Base-by-base conservation (phyloP, 2,329 filamentous ascomycete species). In the Colletotrichum cordylinicola region DNA sequence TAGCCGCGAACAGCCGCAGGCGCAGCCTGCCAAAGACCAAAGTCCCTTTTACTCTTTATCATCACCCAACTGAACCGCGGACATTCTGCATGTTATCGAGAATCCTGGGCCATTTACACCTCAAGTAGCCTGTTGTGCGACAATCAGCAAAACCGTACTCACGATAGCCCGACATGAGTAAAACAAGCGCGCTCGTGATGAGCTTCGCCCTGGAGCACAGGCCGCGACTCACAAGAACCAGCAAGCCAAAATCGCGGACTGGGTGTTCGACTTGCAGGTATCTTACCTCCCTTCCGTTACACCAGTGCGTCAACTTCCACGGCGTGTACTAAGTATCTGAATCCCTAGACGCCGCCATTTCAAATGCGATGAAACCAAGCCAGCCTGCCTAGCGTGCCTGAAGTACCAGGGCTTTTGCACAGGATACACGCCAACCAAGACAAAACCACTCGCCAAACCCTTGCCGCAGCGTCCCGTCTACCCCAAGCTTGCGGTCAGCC, bases 201-300 rank as follows among this genome's bases (percentile, higher is more conserved):
- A 67, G 37, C 13, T 67, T 75, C 16, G 21, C 31, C 35, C 21
- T 73, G 52, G 27, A 43, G 3, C 27, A 62, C 16, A n/a, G 55
- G 18, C 62, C 62, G 8, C 61, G 35, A 6, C 24, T 67, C n/a
- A 67, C 62, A 24, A 60, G 68, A 35, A 31, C 61, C 29, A 72
- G 73, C 62, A 75, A 67, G 10, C 69, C 61, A 24, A 72, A 75
- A 8, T 55, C 52, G 29, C 61, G 61, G 18, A 72, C 52, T 6
- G 68, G 73, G 15, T 75, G 73, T 24, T 31, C 55, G 15, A 73
- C 73, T 24, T 75, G 73, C 61, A 75, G 43, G 73, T 75, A 62
- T 55, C 61, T 31, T 12, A 24, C 6, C n/a, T 21, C 2, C n/a
- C 43, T 24, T n/a, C 43, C 3, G 43, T 52, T 52, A 8, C 43